Evolutionary conservation across 805 yeast genomes (phyloP).

Genomic region (Pichia ethanolica): DNA sequence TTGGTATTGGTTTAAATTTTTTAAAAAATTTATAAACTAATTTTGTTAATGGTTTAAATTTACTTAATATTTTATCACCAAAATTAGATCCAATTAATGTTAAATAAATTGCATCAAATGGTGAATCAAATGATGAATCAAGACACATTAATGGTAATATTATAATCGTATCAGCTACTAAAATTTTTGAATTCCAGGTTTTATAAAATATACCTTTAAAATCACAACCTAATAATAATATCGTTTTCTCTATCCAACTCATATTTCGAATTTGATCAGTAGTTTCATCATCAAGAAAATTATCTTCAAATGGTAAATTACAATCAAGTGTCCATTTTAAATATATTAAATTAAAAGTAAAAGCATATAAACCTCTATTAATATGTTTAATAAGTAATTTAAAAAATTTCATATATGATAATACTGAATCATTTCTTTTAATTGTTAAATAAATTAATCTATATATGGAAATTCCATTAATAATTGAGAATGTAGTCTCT

Average conservation of each 20-base stretch:
- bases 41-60: constrained; percentile 3
- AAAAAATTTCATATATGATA: background rate
- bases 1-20: background rate
- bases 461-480: too few relatives aligned
- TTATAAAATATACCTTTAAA: background rate
- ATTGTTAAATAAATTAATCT: background rate
- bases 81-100: background rate
- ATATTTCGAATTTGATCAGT: too few relatives aligned
- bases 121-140: background rate
- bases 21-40: background rate
- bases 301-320: too few relatives aligned
- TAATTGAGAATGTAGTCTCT: too few relatives aligned
- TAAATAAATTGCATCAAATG: background rate
- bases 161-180: too few relatives aligned
- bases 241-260: too few relatives aligned
- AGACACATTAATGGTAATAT: too few relatives aligned
- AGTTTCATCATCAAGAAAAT: too few relatives aligned
- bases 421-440: background rate
- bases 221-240: background rate
- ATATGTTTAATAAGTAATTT: background rate
- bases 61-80: constrained; percentile 1
- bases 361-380: background rate
- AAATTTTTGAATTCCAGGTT: background rate
- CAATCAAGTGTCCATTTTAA: background rate
- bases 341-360: background rate